Percentiles rank a stretch among this genome's conserved stretches.
phyloP scores from a whole-genome alignment of 202 grass and related monocot species.

The Schoenoplectus tabernaemontani region DNA sequence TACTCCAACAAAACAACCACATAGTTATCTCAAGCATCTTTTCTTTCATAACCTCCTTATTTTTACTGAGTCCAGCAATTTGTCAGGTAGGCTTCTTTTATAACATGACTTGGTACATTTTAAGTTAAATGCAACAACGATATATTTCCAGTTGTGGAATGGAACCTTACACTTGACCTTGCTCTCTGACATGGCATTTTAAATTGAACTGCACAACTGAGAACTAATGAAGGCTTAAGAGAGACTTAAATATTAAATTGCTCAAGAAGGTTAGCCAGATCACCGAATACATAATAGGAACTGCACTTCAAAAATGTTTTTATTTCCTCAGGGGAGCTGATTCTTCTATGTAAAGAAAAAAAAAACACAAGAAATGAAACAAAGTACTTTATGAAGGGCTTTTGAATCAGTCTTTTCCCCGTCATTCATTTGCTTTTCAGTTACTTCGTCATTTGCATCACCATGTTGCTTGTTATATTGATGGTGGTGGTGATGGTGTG shows the following conservation, averaged over 20 bases:
- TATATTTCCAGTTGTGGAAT: background rate
- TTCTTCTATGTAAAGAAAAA: background rate
- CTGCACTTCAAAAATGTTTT: conserved; percentile 7
- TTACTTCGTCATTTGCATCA: conserved; percentile 22
- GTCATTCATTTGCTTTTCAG: conserved; percentile 30
- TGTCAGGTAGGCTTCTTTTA: background rate
- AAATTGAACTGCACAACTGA: background rate
- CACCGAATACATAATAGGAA: background rate
- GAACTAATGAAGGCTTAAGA: background rate
- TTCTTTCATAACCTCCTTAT: background rate
- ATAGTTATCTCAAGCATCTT: conserved; percentile 1
- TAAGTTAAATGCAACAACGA: background rate
- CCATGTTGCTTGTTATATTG: conserved; percentile 23
- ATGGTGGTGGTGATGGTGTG: conserved; percentile 67
- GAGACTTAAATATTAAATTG: background rate
- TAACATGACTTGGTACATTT: background rate
- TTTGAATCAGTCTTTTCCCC: conserved; percentile 31
- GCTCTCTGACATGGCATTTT: background rate
- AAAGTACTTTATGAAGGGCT: conserved; percentile 60
- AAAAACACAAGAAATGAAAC: background rate
- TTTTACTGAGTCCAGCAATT: background rate
- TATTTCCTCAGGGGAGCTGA: background rate
- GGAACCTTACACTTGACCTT: background rate
- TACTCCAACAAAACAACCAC: background rate
- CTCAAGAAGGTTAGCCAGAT: background rate